Evolutionary conservation across 116 monocot genomes (phyloP).

Genomic region (Papilionanthe hybrid): DNA sequence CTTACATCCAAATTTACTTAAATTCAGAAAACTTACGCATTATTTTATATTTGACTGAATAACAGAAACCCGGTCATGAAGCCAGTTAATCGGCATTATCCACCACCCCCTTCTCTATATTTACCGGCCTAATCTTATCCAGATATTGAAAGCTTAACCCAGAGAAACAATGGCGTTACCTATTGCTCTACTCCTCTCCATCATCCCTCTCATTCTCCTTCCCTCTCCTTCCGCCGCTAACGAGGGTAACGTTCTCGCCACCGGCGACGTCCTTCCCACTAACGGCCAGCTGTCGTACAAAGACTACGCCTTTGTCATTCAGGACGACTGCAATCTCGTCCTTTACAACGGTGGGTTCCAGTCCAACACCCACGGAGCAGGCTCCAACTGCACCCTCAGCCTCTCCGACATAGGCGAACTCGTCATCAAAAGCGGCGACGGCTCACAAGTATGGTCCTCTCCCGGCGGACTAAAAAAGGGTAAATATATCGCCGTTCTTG

Average conservation of each 20-base stretch:
- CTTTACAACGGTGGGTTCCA: slow-evolving; percentile 11
- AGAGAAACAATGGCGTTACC: neutral
- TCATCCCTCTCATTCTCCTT: neutral
- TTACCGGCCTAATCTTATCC: too few species aligned
- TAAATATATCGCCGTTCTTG: slow-evolving; percentile 6
- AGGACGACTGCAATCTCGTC: slow-evolving; percentile 10
- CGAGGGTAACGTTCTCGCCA: slow-evolving; percentile 25
- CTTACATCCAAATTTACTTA: too few species aligned
- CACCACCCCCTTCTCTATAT: too few species aligned
- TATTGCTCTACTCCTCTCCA: neutral
- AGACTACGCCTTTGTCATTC: slow-evolving; percentile 13
- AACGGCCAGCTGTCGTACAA: slow-evolving; percentile 9
- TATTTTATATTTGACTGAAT: too few species aligned
- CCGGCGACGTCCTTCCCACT: slow-evolving; percentile 17
- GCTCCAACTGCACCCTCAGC: slow-evolving; percentile 18
- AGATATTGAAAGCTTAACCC: too few species aligned
- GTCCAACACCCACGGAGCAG: slow-evolving; percentile 8
- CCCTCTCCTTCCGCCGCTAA: neutral
- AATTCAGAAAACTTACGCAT: too few species aligned
- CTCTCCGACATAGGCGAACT: slow-evolving; percentile 10
- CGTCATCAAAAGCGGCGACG: neutral
- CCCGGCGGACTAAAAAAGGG: neutral
- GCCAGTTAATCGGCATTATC: too few species aligned
- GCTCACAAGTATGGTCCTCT: slow-evolving; percentile 1
- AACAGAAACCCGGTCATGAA: too few species aligned